Percentiles rank a stretch among this genome's conserved stretches.
Evolutionary conservation across 2,329 filamentous ascomycete species (phyloP).

Genomic region (Graphiopsis chlorocephala): DNA sequence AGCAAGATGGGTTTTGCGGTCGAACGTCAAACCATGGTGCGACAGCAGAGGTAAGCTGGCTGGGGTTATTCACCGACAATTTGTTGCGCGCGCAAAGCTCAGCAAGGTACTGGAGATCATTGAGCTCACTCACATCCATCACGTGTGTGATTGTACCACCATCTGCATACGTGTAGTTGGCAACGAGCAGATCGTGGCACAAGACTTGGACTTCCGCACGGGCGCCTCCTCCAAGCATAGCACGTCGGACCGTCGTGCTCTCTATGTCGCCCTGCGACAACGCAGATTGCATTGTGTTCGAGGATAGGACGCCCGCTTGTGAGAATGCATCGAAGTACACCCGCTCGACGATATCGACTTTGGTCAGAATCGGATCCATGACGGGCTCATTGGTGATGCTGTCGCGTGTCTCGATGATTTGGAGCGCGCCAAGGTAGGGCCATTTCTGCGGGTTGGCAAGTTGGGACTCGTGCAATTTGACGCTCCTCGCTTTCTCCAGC

Average conservation of each 20-base stretch:
- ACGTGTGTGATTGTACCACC: conserved; percentile 20
- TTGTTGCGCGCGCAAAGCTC: conserved; percentile 32
- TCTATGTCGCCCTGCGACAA: not conserved
- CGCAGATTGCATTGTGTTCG: not conserved
- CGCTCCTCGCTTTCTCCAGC: conserved; percentile 32
- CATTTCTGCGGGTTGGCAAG: conserved; percentile 21
- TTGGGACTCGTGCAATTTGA: conserved; percentile 22
- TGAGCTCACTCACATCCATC: conserved; percentile 24
- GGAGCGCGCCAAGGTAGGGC: conserved; percentile 25
- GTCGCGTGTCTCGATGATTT: not conserved
- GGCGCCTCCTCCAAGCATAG: conserved; percentile 27
- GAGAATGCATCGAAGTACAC: not conserved
- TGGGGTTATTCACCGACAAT: conserved; percentile 32
- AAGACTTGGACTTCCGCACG: conserved; percentile 26
- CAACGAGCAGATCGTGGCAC: conserved; percentile 19
- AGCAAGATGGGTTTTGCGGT: conserved; percentile 33
- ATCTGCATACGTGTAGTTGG: conserved; percentile 23
- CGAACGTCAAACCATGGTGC: conserved; percentile 37
- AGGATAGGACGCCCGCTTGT: not conserved
- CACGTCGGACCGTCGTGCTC: conserved; percentile 7
- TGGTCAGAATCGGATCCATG: not conserved
- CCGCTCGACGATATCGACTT: not conserved
- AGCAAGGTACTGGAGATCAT: conserved; percentile 31
- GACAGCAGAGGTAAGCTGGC: conserved; percentile 29
- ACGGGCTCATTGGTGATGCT: not conserved